Base-by-base conservation (phyloP, 495 filamentous ascomycete species). In the Daldinia concentrica region DNA sequence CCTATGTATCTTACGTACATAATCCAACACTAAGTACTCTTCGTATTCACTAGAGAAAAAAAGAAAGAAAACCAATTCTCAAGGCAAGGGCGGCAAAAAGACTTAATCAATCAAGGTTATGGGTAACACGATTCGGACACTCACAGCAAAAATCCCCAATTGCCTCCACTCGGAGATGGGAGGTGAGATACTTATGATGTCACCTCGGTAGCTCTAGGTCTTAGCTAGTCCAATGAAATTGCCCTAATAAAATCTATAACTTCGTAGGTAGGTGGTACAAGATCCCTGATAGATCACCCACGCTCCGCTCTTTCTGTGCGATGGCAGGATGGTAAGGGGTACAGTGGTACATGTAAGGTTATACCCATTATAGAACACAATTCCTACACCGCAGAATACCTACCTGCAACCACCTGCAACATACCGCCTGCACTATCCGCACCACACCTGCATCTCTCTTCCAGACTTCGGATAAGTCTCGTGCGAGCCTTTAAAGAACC, bases 131-230 rank as follows among this genome's bases (percentile, higher is more conserved):
- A 55, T 57, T 45, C 66, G 66, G 60, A 22, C 30, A 56, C 48
- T 22, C 48, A 39, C 48, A 55, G 24, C n/a, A 54, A 54, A n/a
- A 27, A 24, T 55, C 52, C 45, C 63, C 58, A 72, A 63, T 48
- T 36, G 19, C 69, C 54, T 67, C 69, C 63, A 66, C 63, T 59
- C 69, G 63, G 59, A 45, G 36, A 55, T 55, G 32, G 51, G 30
- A 56, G 36, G 22, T 32, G 43, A 41, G 55, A 52, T 37, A n/a
- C 19, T 56, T 59, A 72, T 72, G 69, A 72, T 72, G 69, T 72
- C 69, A 72, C 64, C 37, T 51, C 48, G 43, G 26, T 64, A 48
- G 26, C 48, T 48, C 30, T 57, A 36, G 64, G 45, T 36, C 64
- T 34, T 34, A n/a, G 51, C 57, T 66, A 60, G 30, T 58, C 62